These are phyloP conservation scores for Talaromyces thailandensis DNA, from an alignment of 495 filamentous ascomycete species.

Conservation along the genomic window DNA sequence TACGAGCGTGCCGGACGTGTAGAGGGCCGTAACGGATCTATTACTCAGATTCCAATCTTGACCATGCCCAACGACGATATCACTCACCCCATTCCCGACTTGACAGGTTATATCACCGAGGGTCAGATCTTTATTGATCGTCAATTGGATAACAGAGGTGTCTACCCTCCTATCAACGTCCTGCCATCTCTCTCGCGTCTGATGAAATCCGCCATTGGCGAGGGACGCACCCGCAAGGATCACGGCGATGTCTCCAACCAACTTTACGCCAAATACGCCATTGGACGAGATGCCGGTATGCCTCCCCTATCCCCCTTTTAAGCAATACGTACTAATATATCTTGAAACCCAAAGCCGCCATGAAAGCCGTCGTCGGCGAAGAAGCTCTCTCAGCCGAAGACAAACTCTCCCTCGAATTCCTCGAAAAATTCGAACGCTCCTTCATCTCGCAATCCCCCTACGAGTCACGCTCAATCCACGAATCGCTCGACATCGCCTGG, in stretches of 20 bases:
- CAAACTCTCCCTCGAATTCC: conserved; percentile 94
- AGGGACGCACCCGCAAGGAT: conserved; percentile 89
- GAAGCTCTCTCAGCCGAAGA: conserved; percentile 93
- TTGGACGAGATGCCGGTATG: conserved; percentile 81
- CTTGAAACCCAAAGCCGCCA: conserved; percentile 56
- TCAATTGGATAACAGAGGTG: conserved; percentile 87
- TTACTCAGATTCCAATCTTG: conserved; percentile 97
- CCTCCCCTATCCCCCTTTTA: not conserved
- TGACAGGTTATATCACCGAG: conserved; percentile 98
- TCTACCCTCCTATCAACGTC: conserved; percentile 99
- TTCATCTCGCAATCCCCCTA: conserved; percentile 93
- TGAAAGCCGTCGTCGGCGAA: conserved; percentile 99
- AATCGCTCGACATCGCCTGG: conserved; percentile 94
- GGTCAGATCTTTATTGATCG: conserved; percentile 98
- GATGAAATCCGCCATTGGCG: conserved; percentile 99
- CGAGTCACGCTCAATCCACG: conserved; percentile 79
- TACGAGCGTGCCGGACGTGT: conserved; percentile 99
- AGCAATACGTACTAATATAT: too few relatives aligned
- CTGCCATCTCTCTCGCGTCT: conserved; percentile 96
- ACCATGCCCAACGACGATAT: conserved; percentile 99
- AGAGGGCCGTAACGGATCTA: conserved; percentile 92
- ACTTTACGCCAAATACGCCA: conserved; percentile 99
- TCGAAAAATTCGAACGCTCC: conserved; percentile 92
- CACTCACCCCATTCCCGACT: conserved; percentile 96
- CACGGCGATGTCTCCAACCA: conserved; percentile 99